A percentile compares a stretch with the other conserved stretches of the same genome.
phyloP scores from a whole-genome alignment of 2,329 filamentous ascomycete genomes.

The Daldinia sp. region DNA sequence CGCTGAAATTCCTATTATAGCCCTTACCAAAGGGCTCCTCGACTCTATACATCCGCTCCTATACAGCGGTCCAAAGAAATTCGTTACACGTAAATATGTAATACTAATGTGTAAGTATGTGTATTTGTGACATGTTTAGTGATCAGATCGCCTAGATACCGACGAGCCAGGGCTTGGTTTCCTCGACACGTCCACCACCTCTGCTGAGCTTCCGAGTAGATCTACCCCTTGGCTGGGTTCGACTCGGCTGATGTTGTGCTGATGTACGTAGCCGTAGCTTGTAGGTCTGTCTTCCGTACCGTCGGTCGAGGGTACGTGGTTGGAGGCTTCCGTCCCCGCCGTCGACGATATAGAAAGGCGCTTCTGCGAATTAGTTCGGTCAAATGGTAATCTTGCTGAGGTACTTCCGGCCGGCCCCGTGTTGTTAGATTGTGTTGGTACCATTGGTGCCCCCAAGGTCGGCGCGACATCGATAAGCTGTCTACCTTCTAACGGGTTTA shows the following conservation, averaged over 20 bases:
- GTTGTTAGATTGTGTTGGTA: constrained; percentile 24
- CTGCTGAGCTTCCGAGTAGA: constrained; percentile 62
- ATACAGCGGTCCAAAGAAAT: constrained; percentile 36
- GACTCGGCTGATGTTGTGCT: constrained; percentile 64
- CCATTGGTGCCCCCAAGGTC: constrained; percentile 24
- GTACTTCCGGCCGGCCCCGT: constrained; percentile 29
- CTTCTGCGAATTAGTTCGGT: constrained; percentile 62
- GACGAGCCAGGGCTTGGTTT: constrained; percentile 44
- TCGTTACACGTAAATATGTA: constrained; percentile 37
- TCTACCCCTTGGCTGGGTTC: constrained; percentile 59
- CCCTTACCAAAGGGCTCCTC: constrained; percentile 11
- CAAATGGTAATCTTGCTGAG: constrained; percentile 61
- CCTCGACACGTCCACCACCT: constrained; percentile 59
- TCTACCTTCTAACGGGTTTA: constrained; percentile 47
- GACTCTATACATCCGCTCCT: constrained; percentile 32
- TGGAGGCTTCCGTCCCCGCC: constrained; percentile 56
- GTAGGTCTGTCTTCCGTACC: constrained; percentile 58
- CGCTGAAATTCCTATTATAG: constrained; percentile 31
- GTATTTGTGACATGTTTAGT: background rate
- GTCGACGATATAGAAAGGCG: constrained; percentile 61
- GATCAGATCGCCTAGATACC: constrained; percentile 31
- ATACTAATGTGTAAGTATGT: background rate
- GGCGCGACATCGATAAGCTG: constrained; percentile 47
- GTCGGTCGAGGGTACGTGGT: constrained; percentile 49
- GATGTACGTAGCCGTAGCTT: constrained; percentile 64